Evolutionary conservation across 75 land plant species (phyloP), one percentile per base, ranked within the genome.

Genomic region (Ceratopteris richardii): DNA sequence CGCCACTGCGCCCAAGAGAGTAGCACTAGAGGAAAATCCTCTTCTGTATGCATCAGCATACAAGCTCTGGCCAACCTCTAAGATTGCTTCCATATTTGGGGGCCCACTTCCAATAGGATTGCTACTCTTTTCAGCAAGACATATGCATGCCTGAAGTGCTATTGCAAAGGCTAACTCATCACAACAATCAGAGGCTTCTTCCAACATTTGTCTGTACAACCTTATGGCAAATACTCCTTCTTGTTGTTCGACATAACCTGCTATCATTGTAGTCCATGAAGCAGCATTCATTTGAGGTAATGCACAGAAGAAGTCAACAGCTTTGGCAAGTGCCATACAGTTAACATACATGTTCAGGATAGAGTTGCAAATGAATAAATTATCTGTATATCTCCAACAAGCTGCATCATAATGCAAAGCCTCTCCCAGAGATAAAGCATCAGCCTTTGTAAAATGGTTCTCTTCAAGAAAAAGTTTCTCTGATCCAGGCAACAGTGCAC

Each of bases 41-140:
- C n/a, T 55, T 60, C 61, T 68, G 29, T 44, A 3, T 37, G 54
- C 50, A 62, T 63, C 33, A 1, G 48, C 53, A 64, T 72, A 65
- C 17, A 72, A 42, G 29, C 31, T 21, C 50, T 63, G 54, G 20
- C 73, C 79, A 17, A 46, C 22, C 22, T 46, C 50, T n/a, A 18
- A 14, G 22, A 5, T 18, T 46, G 50, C 22, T 6, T 5, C 14
- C 2, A 6, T 46, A 17, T 33, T 33, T 33, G 37, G 9, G 3
- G 3, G 50, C 18, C 5, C 22, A 5, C 50, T 14, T 46, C 12
- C 22, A 2, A 46, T 14, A n/a, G 4, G 50, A 18, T 21, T 3
- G 14, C 12, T 5, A 6, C 22, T 17, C 3, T 46, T 46, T 17
- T 46, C 50, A 2, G 9, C 3, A 33, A 46, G 50, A 21, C 18